Evolutionary conservation across 169 alveolate genomes (phyloP).

Genomic region (Plasmodium adleri): DNA sequence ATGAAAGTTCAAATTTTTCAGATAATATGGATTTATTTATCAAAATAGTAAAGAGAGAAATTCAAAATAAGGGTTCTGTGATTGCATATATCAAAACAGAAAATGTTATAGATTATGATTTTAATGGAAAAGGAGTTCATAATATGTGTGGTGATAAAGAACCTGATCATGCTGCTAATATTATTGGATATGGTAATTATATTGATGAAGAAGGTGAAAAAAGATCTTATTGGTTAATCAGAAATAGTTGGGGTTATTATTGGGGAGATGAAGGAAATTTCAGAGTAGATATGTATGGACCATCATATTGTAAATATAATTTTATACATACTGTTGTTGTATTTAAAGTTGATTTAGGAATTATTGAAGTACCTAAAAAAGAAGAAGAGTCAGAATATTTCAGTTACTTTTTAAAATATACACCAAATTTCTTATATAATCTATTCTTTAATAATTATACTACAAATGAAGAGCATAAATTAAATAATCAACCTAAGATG

Average conservation of each 20-base stretch:
- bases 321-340: conserved; percentile 56
- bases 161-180: conserved; percentile 75
- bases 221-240: conserved; percentile 63
- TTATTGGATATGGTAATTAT: conserved; percentile 79
- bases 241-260: conserved; percentile 77
- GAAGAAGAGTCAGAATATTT: background rate
- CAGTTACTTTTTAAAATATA: conserved; percentile 6
- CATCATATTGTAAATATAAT: conserved; percentile 23
- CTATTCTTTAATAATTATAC: conserved; percentile 11
- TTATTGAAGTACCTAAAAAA: conserved; percentile 30
- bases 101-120: conserved; percentile 61
- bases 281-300: conserved; percentile 77
- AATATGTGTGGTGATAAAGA: conserved; percentile 66
- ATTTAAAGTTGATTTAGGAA: conserved; percentile 28
- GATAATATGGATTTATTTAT: conserved; percentile 44
- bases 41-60: conserved; percentile 45
- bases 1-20: background rate
- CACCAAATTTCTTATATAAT: conserved; percentile 9
- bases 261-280: conserved; percentile 77
- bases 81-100: conserved; percentile 73
- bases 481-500: no score
- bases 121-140: conserved; percentile 69
- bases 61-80: conserved; percentile 78
- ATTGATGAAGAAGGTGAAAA: conserved; percentile 30
- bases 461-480: background rate